phyloP scores from a whole-genome alignment of 768 basidiomycete species.

The Lepiota brunneoincarnata region DNA sequence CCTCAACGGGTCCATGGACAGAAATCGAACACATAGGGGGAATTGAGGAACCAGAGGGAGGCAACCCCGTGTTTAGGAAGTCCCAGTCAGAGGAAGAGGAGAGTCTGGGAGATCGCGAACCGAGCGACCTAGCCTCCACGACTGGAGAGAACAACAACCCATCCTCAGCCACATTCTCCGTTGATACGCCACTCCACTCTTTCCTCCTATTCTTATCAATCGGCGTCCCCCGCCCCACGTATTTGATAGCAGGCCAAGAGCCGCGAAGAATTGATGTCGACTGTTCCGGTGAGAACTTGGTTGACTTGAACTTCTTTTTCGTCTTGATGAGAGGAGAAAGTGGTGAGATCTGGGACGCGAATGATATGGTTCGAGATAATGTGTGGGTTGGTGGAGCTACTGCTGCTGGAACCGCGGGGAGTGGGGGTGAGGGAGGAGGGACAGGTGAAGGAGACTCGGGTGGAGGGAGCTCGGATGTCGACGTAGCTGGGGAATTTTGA shows the following conservation, averaged over 20 bases:
- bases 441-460: conserved; percentile 25
- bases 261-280: conserved; percentile 30
- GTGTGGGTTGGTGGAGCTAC: conserved; percentile 19
- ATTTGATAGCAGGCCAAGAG: conserved; percentile 42
- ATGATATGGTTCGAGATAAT: conserved; percentile 35
- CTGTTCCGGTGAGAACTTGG: conserved; percentile 21
- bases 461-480: conserved; percentile 28
- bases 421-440: conserved; percentile 25
- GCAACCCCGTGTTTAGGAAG: conserved; percentile 25
- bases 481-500: conserved; percentile 36
- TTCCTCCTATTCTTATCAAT: conserved; percentile 39
- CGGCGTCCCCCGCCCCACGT: conserved; percentile 48
- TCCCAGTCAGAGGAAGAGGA: conserved; percentile 39
- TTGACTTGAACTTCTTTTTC: conserved; percentile 19
- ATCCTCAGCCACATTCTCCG: conserved; percentile 41
- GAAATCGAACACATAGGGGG: conserved; percentile 9
- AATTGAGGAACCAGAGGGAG: conserved; percentile 18
- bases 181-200: conserved; percentile 41
- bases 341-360: conserved; percentile 22
- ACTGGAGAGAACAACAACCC: conserved; percentile 38
- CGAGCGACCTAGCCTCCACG: conserved; percentile 35
- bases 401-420: conserved; percentile 20
- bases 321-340: conserved; percentile 18
- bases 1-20: conserved; percentile 8
- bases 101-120: conserved; percentile 28